These are phyloP conservation scores for Eucalyptus curtisii DNA, from an alignment of 345 rosid species.

Conservation along the genomic window DNA sequence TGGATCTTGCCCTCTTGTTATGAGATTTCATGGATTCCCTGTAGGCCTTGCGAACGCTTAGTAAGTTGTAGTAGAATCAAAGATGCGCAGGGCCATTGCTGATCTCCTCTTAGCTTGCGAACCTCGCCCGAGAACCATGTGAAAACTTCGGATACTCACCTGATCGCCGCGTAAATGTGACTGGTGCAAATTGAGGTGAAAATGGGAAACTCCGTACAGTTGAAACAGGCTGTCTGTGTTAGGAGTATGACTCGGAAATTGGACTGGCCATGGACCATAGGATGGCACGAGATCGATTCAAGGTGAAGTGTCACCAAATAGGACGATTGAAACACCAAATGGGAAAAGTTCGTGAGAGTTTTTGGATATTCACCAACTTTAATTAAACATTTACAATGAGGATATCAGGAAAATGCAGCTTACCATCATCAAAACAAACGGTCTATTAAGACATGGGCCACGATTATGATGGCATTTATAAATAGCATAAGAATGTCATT, in stretches of 20 bases:
- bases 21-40: neutral
- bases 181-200: neutral
- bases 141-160: neutral
- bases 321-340: neutral
- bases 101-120: neutral
- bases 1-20: neutral
- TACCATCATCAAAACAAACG: neutral
- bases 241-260: neutral
- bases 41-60: neutral
- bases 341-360: neutral
- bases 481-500: neutral
- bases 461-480: neutral
- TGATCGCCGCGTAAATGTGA: neutral
- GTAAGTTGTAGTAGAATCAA: neutral
- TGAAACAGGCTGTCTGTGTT: neutral
- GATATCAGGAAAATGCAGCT: neutral
- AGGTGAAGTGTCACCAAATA: neutral
- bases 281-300: neutral
- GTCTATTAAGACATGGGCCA: neutral
- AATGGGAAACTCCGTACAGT: neutral
- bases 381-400: neutral
- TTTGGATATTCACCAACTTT: neutral
- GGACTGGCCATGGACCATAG: neutral
- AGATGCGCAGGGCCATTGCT: neutral
- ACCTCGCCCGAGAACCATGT: neutral